These are phyloP conservation scores for Calocybe gangraenosa DNA, from an alignment of 768 basidiomycete species.

Conservation along the genomic window DNA sequence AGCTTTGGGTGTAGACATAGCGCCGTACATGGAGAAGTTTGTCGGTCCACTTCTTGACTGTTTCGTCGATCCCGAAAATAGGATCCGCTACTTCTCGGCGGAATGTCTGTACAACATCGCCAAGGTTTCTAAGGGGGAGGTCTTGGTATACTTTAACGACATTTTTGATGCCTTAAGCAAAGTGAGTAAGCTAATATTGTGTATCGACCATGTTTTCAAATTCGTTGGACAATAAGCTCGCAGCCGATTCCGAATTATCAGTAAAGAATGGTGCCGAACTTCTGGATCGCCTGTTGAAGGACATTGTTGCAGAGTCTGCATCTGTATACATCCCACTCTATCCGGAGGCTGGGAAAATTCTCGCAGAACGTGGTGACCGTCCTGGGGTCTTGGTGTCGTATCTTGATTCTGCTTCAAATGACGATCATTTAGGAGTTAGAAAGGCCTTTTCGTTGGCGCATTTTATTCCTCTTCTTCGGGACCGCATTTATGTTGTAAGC, in stretches of 20 bases:
- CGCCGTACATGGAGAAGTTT: conserved; percentile 93
- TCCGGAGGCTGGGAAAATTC: conserved; percentile 69
- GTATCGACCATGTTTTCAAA: not conserved
- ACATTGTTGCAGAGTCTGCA: conserved; percentile 95
- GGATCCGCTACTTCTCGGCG: conserved; percentile 95
- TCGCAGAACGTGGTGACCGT: conserved; percentile 51
- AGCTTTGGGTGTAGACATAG: conserved; percentile 88
- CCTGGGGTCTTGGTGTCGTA: conserved; percentile 64
- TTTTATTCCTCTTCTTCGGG: conserved; percentile 90
- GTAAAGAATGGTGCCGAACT: conserved; percentile 99
- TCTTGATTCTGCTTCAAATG: conserved; percentile 46
- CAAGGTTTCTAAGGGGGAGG: conserved; percentile 95
- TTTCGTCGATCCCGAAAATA: conserved; percentile 91
- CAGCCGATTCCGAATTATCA: conserved; percentile 91
- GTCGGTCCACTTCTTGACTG: conserved; percentile 84
- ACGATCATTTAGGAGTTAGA: conserved; percentile 38
- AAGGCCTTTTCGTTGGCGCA: conserved; percentile 92
- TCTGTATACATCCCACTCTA: conserved; percentile 91
- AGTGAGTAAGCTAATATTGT: conserved; percentile 41
- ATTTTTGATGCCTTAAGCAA: conserved; percentile 98
- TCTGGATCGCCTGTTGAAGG: conserved; percentile 93
- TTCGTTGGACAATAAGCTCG: conserved; percentile 56
- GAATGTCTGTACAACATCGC: conserved; percentile 98
- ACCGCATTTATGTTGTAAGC: conserved; percentile 91
- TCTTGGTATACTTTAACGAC: conserved; percentile 95